Percentiles rank a stretch among this genome's conserved stretches.
phyloP scores from a whole-genome alignment of 164 flowering plant genomes.

The Magnolia changhungtana region DNA sequence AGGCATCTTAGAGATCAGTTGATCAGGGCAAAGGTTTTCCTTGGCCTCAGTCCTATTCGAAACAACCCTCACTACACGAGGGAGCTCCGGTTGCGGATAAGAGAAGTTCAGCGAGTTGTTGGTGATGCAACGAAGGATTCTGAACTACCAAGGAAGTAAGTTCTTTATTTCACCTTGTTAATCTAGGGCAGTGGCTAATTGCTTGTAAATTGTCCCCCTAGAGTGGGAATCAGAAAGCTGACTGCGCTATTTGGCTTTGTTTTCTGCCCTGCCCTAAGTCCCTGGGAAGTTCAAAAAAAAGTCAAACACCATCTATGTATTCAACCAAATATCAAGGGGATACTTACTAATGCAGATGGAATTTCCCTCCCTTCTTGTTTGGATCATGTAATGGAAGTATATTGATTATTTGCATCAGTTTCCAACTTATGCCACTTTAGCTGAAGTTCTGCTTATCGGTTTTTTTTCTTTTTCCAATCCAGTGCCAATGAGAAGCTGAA shows the following conservation, averaged over 20 bases:
- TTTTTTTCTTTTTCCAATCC: slow-evolving; percentile 10
- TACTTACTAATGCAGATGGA: too few relatives aligned
- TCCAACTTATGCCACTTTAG: too few relatives aligned
- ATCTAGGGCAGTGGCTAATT: neutral
- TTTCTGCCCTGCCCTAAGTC: too few relatives aligned
- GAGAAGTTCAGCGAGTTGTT: slow-evolving; percentile 66
- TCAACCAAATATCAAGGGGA: too few relatives aligned
- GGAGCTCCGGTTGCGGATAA: slow-evolving; percentile 67
- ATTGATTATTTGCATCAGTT: neutral
- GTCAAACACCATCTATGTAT: too few relatives aligned
- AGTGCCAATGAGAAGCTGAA: slow-evolving; percentile 64
- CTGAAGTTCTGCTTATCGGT: neutral
- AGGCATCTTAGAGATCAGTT: slow-evolving; percentile 77
- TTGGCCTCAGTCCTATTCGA: slow-evolving; percentile 57
- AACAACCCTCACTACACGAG: slow-evolving; percentile 61
- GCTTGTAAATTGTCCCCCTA: too few relatives aligned
- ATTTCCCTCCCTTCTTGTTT: neutral
- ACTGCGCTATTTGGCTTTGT: too few relatives aligned
- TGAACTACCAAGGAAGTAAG: slow-evolving; percentile 63
- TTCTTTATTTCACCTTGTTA: neutral
- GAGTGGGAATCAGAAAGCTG: too few relatives aligned
- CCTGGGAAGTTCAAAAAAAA: too few relatives aligned
- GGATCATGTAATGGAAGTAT: neutral
- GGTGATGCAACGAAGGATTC: slow-evolving; percentile 79
- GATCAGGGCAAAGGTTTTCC: slow-evolving; percentile 64